Evolutionary conservation across 345 rosid genomes (phyloP).

Genomic region (Gossypium mustelinum): DNA sequence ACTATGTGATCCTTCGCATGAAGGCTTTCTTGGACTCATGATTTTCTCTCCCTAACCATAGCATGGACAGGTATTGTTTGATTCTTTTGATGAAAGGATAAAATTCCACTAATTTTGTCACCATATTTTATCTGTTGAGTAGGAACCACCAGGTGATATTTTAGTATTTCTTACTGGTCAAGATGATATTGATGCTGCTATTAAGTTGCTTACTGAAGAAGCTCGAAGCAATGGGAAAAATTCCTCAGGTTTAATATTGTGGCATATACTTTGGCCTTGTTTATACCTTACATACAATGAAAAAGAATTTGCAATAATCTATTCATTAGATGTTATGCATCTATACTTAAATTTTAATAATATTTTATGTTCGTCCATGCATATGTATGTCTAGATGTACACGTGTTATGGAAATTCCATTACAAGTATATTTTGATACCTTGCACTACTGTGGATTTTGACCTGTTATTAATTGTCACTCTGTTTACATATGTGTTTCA

Average conservation of each 20-base stretch:
- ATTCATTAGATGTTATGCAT: not conserved
- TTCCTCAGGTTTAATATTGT: constrained; percentile 50
- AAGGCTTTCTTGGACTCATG: not conserved
- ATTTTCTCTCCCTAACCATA: not conserved
- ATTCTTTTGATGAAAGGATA: not conserved
- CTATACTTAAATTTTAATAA: not conserved
- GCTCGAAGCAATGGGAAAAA: constrained; percentile 51
- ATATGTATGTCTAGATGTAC: not conserved
- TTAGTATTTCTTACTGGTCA: constrained; percentile 95
- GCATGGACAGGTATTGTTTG: not conserved
- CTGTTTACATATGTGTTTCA: not conserved
- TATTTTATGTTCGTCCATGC: not conserved
- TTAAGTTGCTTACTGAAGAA: constrained; percentile 67
- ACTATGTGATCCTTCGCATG: not conserved
- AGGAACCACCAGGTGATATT: constrained; percentile 92
- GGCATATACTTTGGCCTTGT: constrained; percentile 11
- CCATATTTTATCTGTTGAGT: constrained; percentile 12
- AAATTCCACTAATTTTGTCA: not conserved
- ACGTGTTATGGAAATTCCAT: not conserved
- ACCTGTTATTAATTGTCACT: not conserved
- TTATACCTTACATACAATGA: not conserved
- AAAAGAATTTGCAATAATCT: constrained; percentile 8
- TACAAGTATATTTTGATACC: not conserved
- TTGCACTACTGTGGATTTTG: not conserved
- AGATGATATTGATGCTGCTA: constrained; percentile 84